Percentiles rank a stretch among this genome's conserved stretches.
These are phyloP conservation scores for Pseudognaphalium luteoalbum DNA, from an alignment of 129 eudicot species.

Conservation along the genomic window DNA sequence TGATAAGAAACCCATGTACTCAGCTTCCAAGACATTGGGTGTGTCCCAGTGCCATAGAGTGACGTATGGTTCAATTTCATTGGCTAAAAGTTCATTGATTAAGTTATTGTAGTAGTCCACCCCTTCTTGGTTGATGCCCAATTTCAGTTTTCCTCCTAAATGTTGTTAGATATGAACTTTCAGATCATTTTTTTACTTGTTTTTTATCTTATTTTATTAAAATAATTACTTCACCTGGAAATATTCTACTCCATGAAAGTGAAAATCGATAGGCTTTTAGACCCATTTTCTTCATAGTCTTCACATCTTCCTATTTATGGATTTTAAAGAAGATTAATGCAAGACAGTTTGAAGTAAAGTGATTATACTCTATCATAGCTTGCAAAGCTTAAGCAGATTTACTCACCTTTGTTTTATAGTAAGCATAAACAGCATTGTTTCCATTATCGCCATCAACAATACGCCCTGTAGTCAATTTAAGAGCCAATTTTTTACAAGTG, in stretches of 20 bases:
- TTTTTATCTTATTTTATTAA: not conserved
- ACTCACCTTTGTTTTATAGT: conserved; percentile 26
- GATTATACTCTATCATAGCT: not conserved
- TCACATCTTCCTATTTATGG: conserved; percentile 35
- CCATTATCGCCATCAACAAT: conserved; percentile 35
- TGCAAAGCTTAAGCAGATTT: not conserved
- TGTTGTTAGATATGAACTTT: not conserved
- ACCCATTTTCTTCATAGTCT: conserved; percentile 36
- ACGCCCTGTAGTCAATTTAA: conserved; percentile 15
- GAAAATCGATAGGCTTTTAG: conserved; percentile 38
- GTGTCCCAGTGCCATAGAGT: conserved; percentile 42
- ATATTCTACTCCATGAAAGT: conserved; percentile 39
- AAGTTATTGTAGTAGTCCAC: conserved; percentile 39
- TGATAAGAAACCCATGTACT: conserved; percentile 35
- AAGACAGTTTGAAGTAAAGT: not conserved
- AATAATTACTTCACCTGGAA: conserved; percentile 29
- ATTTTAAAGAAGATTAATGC: not conserved
- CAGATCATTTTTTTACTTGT: not conserved
- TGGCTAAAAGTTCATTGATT: conserved; percentile 34
- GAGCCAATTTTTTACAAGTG: not conserved
- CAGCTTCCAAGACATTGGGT: conserved; percentile 34
- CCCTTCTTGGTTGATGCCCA: conserved; percentile 38
- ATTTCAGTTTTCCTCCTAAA: conserved; percentile 33
- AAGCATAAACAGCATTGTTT: conserved; percentile 24
- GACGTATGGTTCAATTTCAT: conserved; percentile 33